These are phyloP conservation scores for Nicotiana sylvestris DNA, from an alignment of 257 asterid genomes.

Conservation along the genomic window DNA sequence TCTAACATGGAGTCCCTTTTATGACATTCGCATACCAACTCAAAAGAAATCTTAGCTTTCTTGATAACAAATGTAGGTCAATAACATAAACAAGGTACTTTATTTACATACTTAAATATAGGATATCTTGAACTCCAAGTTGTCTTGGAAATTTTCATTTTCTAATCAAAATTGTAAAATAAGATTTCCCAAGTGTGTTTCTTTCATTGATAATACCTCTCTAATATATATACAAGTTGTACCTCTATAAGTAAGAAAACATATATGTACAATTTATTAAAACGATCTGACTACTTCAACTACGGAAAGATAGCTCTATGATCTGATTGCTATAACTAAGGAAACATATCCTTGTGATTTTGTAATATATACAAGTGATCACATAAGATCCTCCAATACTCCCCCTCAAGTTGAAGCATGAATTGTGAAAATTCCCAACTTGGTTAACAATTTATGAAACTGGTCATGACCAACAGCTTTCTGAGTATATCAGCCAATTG, in stretches of 20 bases:
- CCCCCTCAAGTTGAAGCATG: neutral
- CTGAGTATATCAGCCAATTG: neutral
- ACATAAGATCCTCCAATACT: neutral
- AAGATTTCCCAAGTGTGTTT: neutral
- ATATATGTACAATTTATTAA: neutral
- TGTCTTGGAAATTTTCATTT: no score
- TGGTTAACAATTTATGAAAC: neutral
- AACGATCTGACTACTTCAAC: neutral
- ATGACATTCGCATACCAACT: no score
- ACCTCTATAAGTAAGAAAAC: neutral
- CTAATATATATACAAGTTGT: neutral
- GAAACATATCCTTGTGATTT: neutral
- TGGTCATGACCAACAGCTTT: neutral
- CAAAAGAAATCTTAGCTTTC: no score
- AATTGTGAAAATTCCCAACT: neutral
- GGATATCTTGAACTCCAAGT: no score
- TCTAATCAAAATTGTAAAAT: neutral
- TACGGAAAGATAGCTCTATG: neutral
- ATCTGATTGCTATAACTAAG: neutral
- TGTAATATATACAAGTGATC: neutral
- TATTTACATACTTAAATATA: no score
- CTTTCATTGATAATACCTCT: neutral
- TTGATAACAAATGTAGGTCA: no score
- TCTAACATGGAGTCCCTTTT: no score
- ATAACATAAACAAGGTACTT: no score